Evolutionary conservation across 495 filamentous ascomycete genomes (phyloP).

Genomic region (Sphaerosporella brunnea): DNA sequence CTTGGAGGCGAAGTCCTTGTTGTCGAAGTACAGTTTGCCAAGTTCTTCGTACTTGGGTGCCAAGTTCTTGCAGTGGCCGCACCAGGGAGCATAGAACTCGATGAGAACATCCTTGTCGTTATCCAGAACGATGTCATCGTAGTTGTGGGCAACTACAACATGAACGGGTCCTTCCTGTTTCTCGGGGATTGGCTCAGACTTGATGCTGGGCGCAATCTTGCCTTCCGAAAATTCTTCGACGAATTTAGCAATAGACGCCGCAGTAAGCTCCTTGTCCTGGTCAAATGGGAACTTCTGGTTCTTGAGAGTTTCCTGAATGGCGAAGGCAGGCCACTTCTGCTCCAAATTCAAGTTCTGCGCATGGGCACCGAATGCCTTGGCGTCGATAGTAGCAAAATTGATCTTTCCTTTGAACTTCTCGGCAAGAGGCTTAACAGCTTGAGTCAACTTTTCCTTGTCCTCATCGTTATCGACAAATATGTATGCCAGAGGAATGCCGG

Average conservation of each 20-base stretch:
- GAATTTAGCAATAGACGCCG: conserved; percentile 60
- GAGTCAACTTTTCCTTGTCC: conserved; percentile 63
- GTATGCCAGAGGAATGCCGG: conserved; percentile 86
- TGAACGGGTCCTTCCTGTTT: conserved; percentile 77
- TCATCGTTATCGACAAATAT: conserved; percentile 92
- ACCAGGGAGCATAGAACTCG: conserved; percentile 99
- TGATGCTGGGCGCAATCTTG: conserved; percentile 86
- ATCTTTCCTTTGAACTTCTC: conserved; percentile 62
- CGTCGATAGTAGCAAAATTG: conserved; percentile 97
- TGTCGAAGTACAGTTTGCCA: conserved; percentile 54
- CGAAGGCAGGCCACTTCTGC: conserved; percentile 88
- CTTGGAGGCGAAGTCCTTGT: conserved; percentile 55
- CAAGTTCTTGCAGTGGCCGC: conserved; percentile 94
- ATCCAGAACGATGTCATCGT: conserved; percentile 80
- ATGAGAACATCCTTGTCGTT: conserved; percentile 92
- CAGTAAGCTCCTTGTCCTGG: conserved; percentile 63
- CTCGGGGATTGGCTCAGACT: conserved; percentile 95
- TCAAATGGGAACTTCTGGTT: conserved; percentile 94
- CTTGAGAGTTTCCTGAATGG: conserved; percentile 90
- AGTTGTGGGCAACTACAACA: conserved; percentile 84
- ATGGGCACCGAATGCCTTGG: conserved; percentile 85
- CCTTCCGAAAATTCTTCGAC: conserved; percentile 75
- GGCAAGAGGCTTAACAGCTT: conserved; percentile 45
- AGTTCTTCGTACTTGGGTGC: conserved; percentile 88
- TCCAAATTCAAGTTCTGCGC: conserved; percentile 95